phyloP scores from a whole-genome alignment of 257 asterid genomes.

The Plectranthus barbatus region DNA sequence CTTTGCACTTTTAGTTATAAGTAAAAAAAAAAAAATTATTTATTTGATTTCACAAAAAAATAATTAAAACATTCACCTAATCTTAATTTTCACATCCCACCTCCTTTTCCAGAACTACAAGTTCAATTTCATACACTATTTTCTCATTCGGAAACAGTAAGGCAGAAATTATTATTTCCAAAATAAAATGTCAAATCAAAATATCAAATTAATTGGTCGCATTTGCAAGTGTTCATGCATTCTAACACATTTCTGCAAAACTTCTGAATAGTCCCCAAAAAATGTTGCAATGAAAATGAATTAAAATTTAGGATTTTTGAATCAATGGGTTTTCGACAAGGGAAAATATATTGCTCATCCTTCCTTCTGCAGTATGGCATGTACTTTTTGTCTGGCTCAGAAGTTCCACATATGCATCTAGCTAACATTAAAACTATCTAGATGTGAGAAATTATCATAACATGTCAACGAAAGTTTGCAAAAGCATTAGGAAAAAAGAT shows the following conservation, averaged over 20 bases:
- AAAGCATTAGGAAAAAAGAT: background rate
- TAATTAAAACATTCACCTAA: background rate
- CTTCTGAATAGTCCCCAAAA: background rate
- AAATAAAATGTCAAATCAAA: background rate
- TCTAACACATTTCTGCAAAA: background rate
- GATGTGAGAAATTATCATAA: background rate
- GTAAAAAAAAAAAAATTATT: background rate
- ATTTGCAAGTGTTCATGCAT: constrained; percentile 1
- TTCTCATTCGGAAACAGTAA: background rate
- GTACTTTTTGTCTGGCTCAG: background rate
- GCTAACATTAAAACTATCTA: background rate
- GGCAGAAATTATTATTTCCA: background rate
- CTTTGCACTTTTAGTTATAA: background rate
- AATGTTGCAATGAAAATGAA: background rate
- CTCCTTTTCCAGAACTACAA: background rate
- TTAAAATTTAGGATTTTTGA: background rate
- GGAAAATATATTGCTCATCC: background rate
- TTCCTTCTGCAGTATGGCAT: background rate
- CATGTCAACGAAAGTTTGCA: background rate
- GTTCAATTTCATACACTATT: background rate
- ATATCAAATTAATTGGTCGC: constrained; percentile 3
- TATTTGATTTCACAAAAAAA: background rate
- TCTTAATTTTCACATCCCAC: background rate
- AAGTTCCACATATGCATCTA: background rate
- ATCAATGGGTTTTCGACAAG: background rate